Conservation (phyloP, 768 basidiomycete species). For the Royoungia palumana region DNA sequence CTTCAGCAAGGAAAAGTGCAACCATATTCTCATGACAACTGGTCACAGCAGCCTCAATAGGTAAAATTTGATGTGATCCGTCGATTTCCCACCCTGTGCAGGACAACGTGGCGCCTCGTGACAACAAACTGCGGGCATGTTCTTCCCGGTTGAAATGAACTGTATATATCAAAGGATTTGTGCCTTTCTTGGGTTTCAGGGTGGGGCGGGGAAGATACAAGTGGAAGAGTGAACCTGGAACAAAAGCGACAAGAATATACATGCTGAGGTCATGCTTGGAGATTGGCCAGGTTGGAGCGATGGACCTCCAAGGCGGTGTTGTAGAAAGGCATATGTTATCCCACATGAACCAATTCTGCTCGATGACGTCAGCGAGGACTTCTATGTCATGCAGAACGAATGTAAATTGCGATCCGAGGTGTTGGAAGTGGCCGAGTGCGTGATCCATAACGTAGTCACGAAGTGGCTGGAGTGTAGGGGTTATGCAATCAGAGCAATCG, state of each 20-base stretch:
- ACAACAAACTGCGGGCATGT: background rate
- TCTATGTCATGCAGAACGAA: too few species aligned
- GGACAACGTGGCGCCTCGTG: background rate
- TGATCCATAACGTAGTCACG: too few species aligned
- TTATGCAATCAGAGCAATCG: too few species aligned
- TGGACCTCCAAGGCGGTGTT: too few species aligned
- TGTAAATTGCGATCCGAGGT: too few species aligned
- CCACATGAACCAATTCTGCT: too few species aligned
- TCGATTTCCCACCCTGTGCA: background rate
- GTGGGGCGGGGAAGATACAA: background rate
- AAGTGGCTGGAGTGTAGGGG: too few species aligned
- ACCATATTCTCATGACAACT: background rate
- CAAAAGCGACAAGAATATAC: background rate
- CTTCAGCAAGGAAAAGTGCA: background rate
- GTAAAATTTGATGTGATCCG: background rate
- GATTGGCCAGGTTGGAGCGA: too few species aligned
- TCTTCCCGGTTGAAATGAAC: background rate
- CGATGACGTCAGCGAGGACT: too few species aligned
- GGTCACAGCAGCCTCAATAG: background rate
- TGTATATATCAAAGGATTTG: background rate
- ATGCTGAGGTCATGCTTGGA: background rate
- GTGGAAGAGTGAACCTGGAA: background rate
- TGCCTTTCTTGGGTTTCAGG: background rate
- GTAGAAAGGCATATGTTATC: background rate
- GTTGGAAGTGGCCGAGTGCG: too few species aligned